Evolutionary conservation across 2,329 filamentous ascomycete species (phyloP).

Genomic region (Phialophora tarda): DNA sequence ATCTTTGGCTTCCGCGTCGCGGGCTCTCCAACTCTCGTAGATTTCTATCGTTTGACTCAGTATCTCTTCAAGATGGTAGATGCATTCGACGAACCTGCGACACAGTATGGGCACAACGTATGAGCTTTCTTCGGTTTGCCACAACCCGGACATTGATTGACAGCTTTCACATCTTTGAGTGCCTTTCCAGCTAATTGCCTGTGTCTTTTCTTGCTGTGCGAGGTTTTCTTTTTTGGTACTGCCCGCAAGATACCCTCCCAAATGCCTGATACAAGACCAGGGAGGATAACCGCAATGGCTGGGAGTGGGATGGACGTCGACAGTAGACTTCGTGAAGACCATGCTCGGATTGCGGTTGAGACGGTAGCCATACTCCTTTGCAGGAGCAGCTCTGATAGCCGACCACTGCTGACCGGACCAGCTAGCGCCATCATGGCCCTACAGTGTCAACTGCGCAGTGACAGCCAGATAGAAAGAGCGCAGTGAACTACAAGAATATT

Average conservation of each 20-base stretch:
- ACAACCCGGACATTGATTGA: conserved; percentile 90
- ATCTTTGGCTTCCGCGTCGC: conserved; percentile 25
- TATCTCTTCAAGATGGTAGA: background rate
- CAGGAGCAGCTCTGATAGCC: conserved; percentile 35
- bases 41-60: conserved; percentile 26
- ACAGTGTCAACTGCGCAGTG: background rate
- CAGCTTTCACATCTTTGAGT: conserved; percentile 82
- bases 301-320: conserved; percentile 65
- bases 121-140: conserved; percentile 88
- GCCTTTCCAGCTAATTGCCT: conserved; percentile 96
- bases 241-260: conserved; percentile 93
- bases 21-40: conserved; percentile 31
- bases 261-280: conserved; percentile 75
- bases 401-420: conserved; percentile 37
- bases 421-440: conserved; percentile 42
- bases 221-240: conserved; percentile 98
- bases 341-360: conserved; percentile 44
- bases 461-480: background rate
- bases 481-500: conserved; percentile 4
- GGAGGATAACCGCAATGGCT: conserved; percentile 65
- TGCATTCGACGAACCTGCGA: conserved; percentile 65
- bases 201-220: conserved; percentile 91
- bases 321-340: conserved; percentile 56
- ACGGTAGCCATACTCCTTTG: conserved; percentile 32
- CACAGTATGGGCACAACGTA: conserved; percentile 83